phyloP scores from a whole-genome alignment of 2,329 filamentous ascomycete genomes.

The Pyricularia grisea region DNA sequence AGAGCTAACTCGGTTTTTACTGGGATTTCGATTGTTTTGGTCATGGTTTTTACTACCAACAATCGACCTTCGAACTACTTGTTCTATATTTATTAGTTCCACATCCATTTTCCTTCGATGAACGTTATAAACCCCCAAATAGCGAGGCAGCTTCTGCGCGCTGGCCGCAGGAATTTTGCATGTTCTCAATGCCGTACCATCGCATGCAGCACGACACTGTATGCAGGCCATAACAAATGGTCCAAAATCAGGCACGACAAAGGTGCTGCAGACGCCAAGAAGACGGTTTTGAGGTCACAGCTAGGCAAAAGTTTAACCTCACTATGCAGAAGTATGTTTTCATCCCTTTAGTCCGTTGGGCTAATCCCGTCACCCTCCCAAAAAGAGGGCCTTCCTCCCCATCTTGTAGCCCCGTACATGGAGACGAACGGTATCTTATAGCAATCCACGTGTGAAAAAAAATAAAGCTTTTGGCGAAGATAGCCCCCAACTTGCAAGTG shows the following conservation, averaged over 20 bases:
- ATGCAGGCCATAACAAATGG: constrained; percentile 84
- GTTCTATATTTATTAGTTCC: background rate
- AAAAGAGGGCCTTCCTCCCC: background rate
- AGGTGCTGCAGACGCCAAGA: constrained; percentile 72
- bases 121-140: background rate
- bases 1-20: background rate
- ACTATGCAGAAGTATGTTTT: constrained; percentile 55
- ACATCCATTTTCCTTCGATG: background rate
- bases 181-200: constrained; percentile 36
- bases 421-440: background rate
- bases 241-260: constrained; percentile 96
- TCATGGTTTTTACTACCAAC: background rate
- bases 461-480: constrained; percentile 51
- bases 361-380: background rate
- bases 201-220: constrained; percentile 28
- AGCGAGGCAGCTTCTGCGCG: background rate
- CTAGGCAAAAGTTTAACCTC: constrained; percentile 58
- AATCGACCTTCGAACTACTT: background rate
- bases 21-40: background rate
- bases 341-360: background rate
- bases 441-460: background rate
- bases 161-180: background rate
- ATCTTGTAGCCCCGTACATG: background rate
- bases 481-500: constrained; percentile 68
- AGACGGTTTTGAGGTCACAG: constrained; percentile 58